Conservation (phyloP, 495 filamentous ascomycete species). For the Thozetella sp. region DNA sequence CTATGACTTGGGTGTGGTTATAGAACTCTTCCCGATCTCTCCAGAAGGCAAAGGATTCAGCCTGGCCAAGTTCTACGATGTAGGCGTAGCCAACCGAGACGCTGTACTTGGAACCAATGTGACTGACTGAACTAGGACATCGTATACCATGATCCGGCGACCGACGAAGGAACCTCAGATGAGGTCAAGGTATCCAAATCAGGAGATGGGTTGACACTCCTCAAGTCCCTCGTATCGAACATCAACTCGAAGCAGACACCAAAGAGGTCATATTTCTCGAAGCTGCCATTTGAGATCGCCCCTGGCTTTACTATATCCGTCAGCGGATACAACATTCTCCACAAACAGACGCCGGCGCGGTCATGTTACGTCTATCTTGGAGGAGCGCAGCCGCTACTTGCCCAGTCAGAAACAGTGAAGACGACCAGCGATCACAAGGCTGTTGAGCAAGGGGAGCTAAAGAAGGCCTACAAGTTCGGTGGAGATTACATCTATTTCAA, state of each 20-base stretch:
- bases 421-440: constrained; percentile 74
- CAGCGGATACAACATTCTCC: constrained; percentile 88
- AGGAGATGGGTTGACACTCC: constrained; percentile 76
- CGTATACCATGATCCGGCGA: constrained; percentile 65
- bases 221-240: constrained; percentile 82
- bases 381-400: constrained; percentile 82
- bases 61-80: constrained; percentile 87
- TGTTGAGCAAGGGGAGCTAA: constrained; percentile 80
- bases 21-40: constrained; percentile 94
- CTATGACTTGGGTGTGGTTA: constrained; percentile 89
- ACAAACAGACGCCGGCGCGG: constrained; percentile 75
- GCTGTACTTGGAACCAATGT: not conserved
- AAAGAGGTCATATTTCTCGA: constrained; percentile 85
- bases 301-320: constrained; percentile 85
- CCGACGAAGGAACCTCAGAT: constrained; percentile 59
- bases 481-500: constrained; percentile 87
- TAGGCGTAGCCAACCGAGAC: constrained; percentile 31
- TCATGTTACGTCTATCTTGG: constrained; percentile 85
- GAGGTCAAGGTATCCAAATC: constrained; percentile 47
- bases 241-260: constrained; percentile 89
- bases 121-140: constrained; percentile 65
- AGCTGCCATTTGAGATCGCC: constrained; percentile 81
- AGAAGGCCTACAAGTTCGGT: constrained; percentile 95
- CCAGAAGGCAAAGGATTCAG: constrained; percentile 76
- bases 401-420: constrained; percentile 67